phyloP scores from a whole-genome alignment of 768 basidiomycete species.

The Cystobasidium ongulense region DNA sequence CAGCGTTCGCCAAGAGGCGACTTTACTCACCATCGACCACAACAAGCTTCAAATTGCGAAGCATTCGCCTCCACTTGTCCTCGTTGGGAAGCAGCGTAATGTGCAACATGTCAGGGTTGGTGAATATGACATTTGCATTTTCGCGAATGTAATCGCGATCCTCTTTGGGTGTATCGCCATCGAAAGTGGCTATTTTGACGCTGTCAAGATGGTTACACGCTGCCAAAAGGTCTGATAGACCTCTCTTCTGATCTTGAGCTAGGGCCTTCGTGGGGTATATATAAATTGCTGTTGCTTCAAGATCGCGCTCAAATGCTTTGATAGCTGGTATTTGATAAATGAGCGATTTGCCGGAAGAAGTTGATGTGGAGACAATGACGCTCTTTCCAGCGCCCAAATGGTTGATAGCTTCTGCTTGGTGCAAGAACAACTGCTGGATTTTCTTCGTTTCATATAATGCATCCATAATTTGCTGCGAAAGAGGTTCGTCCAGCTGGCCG shows the following conservation, averaged over 20 bases:
- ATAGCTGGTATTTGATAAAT: constrained; percentile 61
- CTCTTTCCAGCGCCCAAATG: constrained; percentile 49
- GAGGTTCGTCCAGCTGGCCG: constrained; percentile 55
- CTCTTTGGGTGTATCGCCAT: constrained; percentile 76
- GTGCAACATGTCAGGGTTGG: constrained; percentile 84
- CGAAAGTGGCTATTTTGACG: constrained; percentile 67
- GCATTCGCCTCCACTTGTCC: constrained; percentile 73
- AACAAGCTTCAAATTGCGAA: constrained; percentile 67
- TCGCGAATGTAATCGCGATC: constrained; percentile 61
- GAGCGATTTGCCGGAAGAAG: constrained; percentile 55
- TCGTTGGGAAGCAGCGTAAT: constrained; percentile 76
- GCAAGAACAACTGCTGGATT: constrained; percentile 59
- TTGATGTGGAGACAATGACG: constrained; percentile 82
- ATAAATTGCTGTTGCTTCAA: constrained; percentile 62
- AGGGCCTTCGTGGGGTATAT: constrained; percentile 90
- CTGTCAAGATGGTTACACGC: constrained; percentile 59
- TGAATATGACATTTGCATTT: constrained; percentile 60
- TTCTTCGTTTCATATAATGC: constrained; percentile 57
- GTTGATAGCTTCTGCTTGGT: constrained; percentile 66
- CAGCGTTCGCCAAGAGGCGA: background rate
- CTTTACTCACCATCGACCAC: constrained; percentile 50
- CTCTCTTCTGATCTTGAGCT: constrained; percentile 74
- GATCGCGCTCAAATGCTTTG: constrained; percentile 57
- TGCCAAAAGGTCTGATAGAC: constrained; percentile 60
- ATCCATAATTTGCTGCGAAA: constrained; percentile 55